Evolutionary conservation across 306 rosid species (phyloP).

Genomic region (Hippophae gyantsensis): DNA sequence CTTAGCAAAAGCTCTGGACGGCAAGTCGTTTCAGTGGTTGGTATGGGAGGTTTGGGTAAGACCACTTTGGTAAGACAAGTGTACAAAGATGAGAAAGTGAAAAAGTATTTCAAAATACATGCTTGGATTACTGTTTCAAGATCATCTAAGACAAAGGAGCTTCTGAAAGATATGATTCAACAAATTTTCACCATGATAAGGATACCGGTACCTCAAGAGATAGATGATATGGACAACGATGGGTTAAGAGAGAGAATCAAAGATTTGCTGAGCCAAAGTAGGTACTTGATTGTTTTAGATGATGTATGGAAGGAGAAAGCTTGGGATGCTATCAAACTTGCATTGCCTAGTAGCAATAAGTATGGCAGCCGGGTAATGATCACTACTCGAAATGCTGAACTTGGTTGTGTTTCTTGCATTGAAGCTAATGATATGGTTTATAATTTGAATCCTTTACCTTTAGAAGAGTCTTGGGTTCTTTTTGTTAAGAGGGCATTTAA

Average conservation of each 20-base stretch:
- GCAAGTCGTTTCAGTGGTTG: constrained; percentile 37
- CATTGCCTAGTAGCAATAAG: constrained; percentile 29
- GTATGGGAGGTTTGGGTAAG: constrained; percentile 62
- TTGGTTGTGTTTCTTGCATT: constrained; percentile 26
- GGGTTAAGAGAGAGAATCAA: constrained; percentile 28
- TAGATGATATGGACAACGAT: constrained; percentile 26
- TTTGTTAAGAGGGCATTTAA: constrained; percentile 34
- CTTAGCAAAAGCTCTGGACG: constrained; percentile 8
- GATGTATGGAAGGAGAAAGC: constrained; percentile 36
- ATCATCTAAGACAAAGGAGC: constrained; percentile 26
- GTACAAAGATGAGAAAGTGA: constrained; percentile 40
- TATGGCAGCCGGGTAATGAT: constrained; percentile 44
- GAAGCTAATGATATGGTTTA: constrained; percentile 23
- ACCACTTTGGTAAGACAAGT: constrained; percentile 46
- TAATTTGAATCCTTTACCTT: constrained; percentile 27
- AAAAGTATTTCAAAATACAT: constrained; percentile 34
- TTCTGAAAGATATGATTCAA: constrained; percentile 32
- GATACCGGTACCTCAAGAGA: constrained; percentile 30
- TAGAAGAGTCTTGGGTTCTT: constrained; percentile 39
- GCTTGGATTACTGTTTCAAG: constrained; percentile 51
- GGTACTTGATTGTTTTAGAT: constrained; percentile 49
- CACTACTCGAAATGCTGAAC: constrained; percentile 36
- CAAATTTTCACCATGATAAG: constrained; percentile 20
- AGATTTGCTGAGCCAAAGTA: constrained; percentile 26
- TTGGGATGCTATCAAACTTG: constrained; percentile 47